Evolutionary conservation across 139 green algal genomes (phyloP).

Genomic region (Yamagishiella unicocca): DNA sequence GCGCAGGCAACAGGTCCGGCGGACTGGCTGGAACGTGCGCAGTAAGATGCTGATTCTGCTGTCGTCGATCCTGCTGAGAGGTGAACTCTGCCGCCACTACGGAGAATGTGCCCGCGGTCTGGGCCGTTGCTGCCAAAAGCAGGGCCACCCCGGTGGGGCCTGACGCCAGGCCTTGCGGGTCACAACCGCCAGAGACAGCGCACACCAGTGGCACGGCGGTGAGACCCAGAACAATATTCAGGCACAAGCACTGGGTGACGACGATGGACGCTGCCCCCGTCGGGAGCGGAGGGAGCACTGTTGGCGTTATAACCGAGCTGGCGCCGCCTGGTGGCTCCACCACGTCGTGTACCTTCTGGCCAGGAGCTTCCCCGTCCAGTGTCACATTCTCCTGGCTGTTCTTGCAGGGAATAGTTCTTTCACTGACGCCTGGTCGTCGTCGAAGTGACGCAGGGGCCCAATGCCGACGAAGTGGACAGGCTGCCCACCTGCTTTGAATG

Average conservation of each 20-base stretch:
- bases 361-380: neutral
- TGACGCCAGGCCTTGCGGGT: neutral
- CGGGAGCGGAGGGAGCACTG: neutral
- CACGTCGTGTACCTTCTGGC: too few relatives aligned
- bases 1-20: neutral
- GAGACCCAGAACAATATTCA: slow-evolving; percentile 7
- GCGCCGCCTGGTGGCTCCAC: too few relatives aligned
- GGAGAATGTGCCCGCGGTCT: neutral
- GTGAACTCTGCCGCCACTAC: neutral
- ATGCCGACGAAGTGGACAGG: too few relatives aligned
- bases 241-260: neutral
- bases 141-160: neutral
- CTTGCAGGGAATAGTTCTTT: neutral
- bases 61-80: neutral
- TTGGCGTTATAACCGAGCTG: neutral
- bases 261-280: neutral
- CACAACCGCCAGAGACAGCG: neutral
- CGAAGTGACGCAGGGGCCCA: neutral
- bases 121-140: neutral
- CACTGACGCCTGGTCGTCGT: neutral
- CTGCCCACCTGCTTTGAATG: too few relatives aligned
- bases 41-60: neutral
- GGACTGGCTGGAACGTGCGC: neutral
- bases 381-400: neutral
- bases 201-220: neutral